A percentile compares a stretch with the other conserved stretches of the same genome.
Evolutionary conservation across 345 rosid genomes (phyloP).

Genomic region (Brassica napus): Da-Ae NC_063444.1:36111501-36112000

Average conservation of each 20-base stretch:
- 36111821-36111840: constrained; percentile 36
- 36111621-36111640: constrained; percentile 19
- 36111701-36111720: constrained; percentile 32
- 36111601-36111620: constrained; percentile 12
- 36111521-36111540: background rate
- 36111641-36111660: constrained; percentile 14
- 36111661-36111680: constrained; percentile 25
- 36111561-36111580: constrained; percentile 12
- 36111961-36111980: background rate
- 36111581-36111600: constrained; percentile 16
- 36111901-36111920: constrained; percentile 20
- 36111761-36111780: constrained; percentile 28
- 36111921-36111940: constrained; percentile 11
- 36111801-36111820: constrained; percentile 1
- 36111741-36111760: constrained; percentile 8
- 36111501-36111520: background rate
- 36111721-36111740: constrained; percentile 23
- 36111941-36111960: background rate
- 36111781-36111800: constrained; percentile 4
- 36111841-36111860: constrained; percentile 30
- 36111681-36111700: constrained; percentile 12
- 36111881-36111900: constrained; percentile 38
- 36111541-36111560: constrained; percentile 7
- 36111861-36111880: constrained; percentile 33
- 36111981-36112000: constrained; percentile 25